Base-by-base conservation (phyloP, 148 eudicot genomes). In the Heliosperma pusillum region DNA sequence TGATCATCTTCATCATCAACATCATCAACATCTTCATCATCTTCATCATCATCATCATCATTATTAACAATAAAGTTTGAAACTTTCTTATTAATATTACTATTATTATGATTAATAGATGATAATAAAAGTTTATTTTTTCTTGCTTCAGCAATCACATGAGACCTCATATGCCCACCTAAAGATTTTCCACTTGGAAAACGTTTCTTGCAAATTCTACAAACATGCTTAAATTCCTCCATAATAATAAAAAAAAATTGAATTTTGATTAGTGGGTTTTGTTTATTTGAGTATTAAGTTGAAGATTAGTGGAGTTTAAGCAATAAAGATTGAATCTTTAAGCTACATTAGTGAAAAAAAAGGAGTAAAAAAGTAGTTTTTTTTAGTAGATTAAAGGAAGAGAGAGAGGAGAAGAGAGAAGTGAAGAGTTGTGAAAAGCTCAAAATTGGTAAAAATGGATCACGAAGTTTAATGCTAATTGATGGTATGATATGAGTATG, bases 111-210 rank as follows among this genome's bases (percentile, higher is more conserved):
- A 12, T 2, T 25, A n/a, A n/a, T n/a, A n/a, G n/a, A n/a, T n/a
- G n/a, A n/a, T n/a, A n/a, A n/a, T 7, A 20, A 76, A 17, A 25
- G 27, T 52, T 71, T 76, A 40, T 66, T 60, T 9, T 71, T 76
- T 11, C 52, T 19, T 67, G 87, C 77, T 77, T 85, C 85, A n/a
- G 87, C 83, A 26, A 83, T 78, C 1, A 83, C 85, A 82, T 93
- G 96, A 78, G 93, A 89, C 89, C 96, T 90, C 88, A 88, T 90
- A 77, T 89, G 96, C 26, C 96, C 97, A 8, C 96, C 97, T 50
- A 92, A 74, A n/a, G 93, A 86, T 76, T 88, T 88, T 22, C 93
- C 96, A 85, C 88, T 84, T 42, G 91, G 89, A 78, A 60, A 93
- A 56, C 80, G 84, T 67, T 86, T 90, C 76, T 76, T 70, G 62